Percentiles rank a stretch among this genome's conserved stretches.
Evolutionary conservation across 2,329 filamentous ascomycete species (phyloP).

Genomic region (Aspergillus pseudotamarii): DNA sequence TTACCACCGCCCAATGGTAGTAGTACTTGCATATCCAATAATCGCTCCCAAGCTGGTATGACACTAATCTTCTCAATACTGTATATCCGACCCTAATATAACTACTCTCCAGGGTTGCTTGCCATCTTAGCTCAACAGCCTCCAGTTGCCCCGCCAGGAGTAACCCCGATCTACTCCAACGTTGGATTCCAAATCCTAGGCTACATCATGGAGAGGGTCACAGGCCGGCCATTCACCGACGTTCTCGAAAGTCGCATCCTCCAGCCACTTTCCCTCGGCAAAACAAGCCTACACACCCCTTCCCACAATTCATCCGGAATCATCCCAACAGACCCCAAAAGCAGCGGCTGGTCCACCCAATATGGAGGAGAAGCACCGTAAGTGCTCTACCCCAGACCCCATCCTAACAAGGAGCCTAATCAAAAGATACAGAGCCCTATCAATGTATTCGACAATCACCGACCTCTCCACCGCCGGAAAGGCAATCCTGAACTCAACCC

Average conservation of each 20-base stretch:
- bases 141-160: not conserved
- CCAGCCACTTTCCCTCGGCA: not conserved
- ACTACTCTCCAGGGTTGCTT: not conserved
- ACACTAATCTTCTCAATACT: not conserved
- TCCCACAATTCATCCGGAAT: not conserved
- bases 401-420: not conserved
- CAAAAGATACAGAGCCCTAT: constrained; percentile 25
- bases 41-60: not conserved
- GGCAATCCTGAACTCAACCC: constrained; percentile 41
- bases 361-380: not conserved
- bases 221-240: not conserved
- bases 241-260: not conserved
- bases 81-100: not conserved
- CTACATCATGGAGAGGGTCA: not conserved
- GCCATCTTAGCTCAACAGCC: not conserved
- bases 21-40: not conserved
- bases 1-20: not conserved
- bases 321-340: constrained; percentile 1
- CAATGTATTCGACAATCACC: constrained; percentile 37
- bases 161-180: constrained; percentile 4
- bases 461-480: constrained; percentile 43
- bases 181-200: not conserved
- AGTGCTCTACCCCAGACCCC: not conserved
- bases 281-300: not conserved
- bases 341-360: constrained; percentile 4